phyloP scores from a whole-genome alignment of 306 rosid genomes.

The Corylus americana region DNA sequence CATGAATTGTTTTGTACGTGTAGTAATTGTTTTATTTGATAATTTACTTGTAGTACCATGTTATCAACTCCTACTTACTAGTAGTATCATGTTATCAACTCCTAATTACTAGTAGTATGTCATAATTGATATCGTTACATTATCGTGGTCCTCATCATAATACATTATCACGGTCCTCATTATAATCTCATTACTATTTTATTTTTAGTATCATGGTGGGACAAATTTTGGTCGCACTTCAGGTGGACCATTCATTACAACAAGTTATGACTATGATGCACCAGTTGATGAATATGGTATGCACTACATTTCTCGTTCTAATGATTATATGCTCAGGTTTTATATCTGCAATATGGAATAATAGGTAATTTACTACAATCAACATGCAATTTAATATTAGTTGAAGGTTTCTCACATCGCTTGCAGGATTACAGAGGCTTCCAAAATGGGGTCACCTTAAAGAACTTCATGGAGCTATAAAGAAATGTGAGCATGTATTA shows the following conservation, averaged over 20 bases:
- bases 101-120: neutral
- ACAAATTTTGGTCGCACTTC: slow-evolving; percentile 96
- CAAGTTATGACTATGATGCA: slow-evolving; percentile 97
- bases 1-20: neutral
- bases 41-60: neutral
- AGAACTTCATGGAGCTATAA: slow-evolving; percentile 86
- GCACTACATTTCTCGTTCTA: neutral
- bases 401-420: neutral
- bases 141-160: slow-evolving; percentile 7
- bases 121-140: neutral
- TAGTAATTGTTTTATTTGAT: neutral
- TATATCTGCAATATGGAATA: neutral
- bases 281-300: slow-evolving; percentile 94
- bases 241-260: slow-evolving; percentile 96
- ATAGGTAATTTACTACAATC: neutral
- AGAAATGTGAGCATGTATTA: slow-evolving; percentile 65
- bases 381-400: neutral
- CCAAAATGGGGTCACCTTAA: slow-evolving; percentile 98
- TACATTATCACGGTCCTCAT: slow-evolving; percentile 7
- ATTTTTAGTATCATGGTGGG: slow-evolving; percentile 86
- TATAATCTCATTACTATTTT: slow-evolving; percentile 12
- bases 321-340: neutral
- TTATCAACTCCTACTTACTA: neutral
- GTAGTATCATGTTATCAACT: neutral
- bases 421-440: slow-evolving; percentile 76